phyloP scores from a whole-genome alignment of 1,139 yeast species.

The Taphrina pruni region DNA sequence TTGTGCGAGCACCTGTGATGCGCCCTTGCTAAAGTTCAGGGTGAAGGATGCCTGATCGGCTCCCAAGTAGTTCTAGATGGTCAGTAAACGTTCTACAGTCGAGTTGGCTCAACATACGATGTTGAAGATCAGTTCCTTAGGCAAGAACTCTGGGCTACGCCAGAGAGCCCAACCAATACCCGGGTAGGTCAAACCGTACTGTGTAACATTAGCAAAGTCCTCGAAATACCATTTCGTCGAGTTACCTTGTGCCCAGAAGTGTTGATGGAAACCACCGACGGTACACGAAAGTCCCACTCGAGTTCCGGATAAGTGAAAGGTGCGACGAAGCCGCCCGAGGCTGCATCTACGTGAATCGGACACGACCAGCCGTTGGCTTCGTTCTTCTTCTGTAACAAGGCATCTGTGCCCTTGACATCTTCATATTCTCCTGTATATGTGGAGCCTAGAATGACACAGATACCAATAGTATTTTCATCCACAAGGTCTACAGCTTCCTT shows the following conservation, averaged over 20 bases:
- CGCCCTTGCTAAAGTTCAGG: conserved; percentile 89
- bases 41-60: conserved; percentile 85
- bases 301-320: conserved; percentile 52
- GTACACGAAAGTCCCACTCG: conserved; percentile 65
- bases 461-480: conserved; percentile 92
- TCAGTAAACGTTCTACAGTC: not conserved
- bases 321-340: conserved; percentile 76
- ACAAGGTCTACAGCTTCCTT: conserved; percentile 64
- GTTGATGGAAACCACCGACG: conserved; percentile 81
- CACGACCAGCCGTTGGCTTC: conserved; percentile 68
- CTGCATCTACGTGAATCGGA: conserved; percentile 93
- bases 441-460: conserved; percentile 85
- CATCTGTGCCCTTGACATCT: conserved; percentile 66
- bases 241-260: conserved; percentile 85
- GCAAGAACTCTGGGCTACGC: conserved; percentile 69
- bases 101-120: conserved; percentile 50
- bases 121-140: conserved; percentile 74
- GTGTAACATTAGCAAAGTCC: conserved; percentile 48
- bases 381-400: conserved; percentile 70
- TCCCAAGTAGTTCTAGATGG: conserved; percentile 68
- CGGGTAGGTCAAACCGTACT: conserved; percentile 76
- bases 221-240: conserved; percentile 89
- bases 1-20: conserved; percentile 86
- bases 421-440: conserved; percentile 94
- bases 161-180: conserved; percentile 94